Evolutionary conservation across 1,284 basidiomycete species (phyloP).

Genomic region (Rhodotorula sp.): DNA sequence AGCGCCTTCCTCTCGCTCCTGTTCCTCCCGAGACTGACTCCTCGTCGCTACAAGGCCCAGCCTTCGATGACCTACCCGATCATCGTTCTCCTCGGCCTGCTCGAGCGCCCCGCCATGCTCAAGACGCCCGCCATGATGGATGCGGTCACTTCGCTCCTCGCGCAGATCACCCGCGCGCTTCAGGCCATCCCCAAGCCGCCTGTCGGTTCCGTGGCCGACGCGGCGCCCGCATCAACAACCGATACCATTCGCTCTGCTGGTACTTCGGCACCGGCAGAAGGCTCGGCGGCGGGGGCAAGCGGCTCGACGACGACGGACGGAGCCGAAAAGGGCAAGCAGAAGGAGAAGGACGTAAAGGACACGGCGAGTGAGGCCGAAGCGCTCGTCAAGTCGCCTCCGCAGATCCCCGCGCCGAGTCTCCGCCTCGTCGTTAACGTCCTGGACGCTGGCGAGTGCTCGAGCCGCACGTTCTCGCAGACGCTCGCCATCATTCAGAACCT

Average conservation of each 20-base stretch:
- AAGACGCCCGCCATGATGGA: slow-evolving; percentile 88
- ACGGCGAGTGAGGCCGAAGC: slow-evolving; percentile 31
- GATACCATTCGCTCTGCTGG: slow-evolving; percentile 56
- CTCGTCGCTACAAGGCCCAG: slow-evolving; percentile 6
- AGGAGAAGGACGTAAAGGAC: slow-evolving; percentile 32
- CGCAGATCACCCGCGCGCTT: slow-evolving; percentile 80
- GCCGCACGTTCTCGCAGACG: slow-evolving; percentile 87
- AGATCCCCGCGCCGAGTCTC: slow-evolving; percentile 76
- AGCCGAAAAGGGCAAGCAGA: slow-evolving; percentile 20
- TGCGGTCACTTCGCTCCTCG: slow-evolving; percentile 79
- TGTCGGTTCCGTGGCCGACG: not conserved
- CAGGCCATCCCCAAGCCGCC: slow-evolving; percentile 49
- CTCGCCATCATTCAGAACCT: slow-evolving; percentile 85
- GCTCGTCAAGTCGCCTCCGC: slow-evolving; percentile 64
- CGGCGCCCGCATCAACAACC: not conserved
- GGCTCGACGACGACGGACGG: slow-evolving; percentile 1
- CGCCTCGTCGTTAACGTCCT: slow-evolving; percentile 90
- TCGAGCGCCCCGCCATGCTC: slow-evolving; percentile 80
- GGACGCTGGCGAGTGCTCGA: slow-evolving; percentile 92
- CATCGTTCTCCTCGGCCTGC: slow-evolving; percentile 77
- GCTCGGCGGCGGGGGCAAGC: not conserved
- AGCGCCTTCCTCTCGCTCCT: too few species aligned
- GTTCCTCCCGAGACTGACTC: too few species aligned
- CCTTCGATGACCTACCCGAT: slow-evolving; percentile 60
- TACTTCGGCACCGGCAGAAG: slow-evolving; percentile 51